Base-by-base conservation (phyloP, 1,139 yeast genomes). In the Nadsonia starkeyi-henricii region DNA sequence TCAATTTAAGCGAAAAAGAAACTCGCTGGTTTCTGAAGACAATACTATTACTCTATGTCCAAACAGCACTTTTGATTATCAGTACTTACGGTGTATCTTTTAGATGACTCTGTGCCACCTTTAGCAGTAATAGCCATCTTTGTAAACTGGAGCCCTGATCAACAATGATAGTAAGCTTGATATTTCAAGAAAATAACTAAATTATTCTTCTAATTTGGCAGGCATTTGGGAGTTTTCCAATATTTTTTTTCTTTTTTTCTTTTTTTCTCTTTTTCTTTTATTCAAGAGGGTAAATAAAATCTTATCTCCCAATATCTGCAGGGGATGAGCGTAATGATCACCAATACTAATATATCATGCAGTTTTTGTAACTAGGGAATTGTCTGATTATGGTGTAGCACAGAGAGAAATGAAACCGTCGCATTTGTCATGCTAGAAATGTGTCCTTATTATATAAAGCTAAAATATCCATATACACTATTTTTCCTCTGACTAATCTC, bases 21-120 rank as follows among this genome's bases (percentile, higher is more conserved):
- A 5, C 5, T 23, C 9, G 28, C 9, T 9, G 28, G 8, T 23
- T 5, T 9, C 28, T 20, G 19, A 20, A 41, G 7, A 30, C 12
- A 12, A 23, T 36, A 33, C 18, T 18, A 15, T 26, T 8, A 44
- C 21, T 17, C 23, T 18, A 41, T 18, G 3, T 43, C 9, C 12
- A 46, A 19, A 42, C 3, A 21, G 39, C 8, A 8, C 15, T 12
- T 17, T n/a, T 26, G 8, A n/a, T n/a, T 19, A 20, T 3, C 2
- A 3, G 20, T 19, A 49, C 51, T 42, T 47, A 49, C 51, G 48
- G 51, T 50, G 47, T 51, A 51, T 44, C 46, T 48, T 42, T 48
- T 50, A 7, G 51, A 48, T 18, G 54, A 51, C 45, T 45, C 49
- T 9, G 54, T 51, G 43, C 50, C 50, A 44, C 48, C 45, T 43